A percentile compares a stretch with the other conserved stretches of the same genome.
Conservation (phyloP, 2,329 filamentous ascomycete species). For the Colletotrichum plurivorum region DNA sequence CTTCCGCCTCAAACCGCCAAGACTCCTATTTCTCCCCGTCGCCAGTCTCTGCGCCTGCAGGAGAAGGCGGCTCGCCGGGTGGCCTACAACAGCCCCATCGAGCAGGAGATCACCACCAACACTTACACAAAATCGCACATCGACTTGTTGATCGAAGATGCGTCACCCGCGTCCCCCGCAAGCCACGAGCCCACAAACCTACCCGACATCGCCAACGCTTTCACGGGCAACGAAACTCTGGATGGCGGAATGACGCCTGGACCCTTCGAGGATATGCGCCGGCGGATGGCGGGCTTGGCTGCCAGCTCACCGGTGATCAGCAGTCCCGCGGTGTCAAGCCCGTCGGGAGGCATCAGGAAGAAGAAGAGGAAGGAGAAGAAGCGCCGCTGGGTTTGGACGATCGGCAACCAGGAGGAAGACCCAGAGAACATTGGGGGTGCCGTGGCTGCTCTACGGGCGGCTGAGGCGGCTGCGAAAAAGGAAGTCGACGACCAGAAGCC, state of each 20-base stretch:
- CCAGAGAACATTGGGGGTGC: conserved; percentile 60
- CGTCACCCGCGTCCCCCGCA: conserved; percentile 61
- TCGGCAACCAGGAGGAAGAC: conserved; percentile 66
- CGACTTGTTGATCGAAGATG: conserved; percentile 72
- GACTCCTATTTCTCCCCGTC: conserved; percentile 66
- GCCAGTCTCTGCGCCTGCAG: conserved; percentile 67
- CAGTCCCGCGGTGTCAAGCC: conserved; percentile 44
- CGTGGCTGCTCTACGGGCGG: conserved; percentile 56
- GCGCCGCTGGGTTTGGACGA: conserved; percentile 77
- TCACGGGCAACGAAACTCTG: conserved; percentile 67
- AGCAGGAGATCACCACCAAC: conserved; percentile 74
- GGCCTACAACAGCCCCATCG: conserved; percentile 73
- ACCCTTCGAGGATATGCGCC: conserved; percentile 74
- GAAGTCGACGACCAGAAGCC: conserved; percentile 32
- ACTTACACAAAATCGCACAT: conserved; percentile 75
- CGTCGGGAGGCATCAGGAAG: conserved; percentile 64
- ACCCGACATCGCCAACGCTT: conserved; percentile 65
- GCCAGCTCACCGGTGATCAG: conserved; percentile 55
- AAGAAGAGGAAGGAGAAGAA: conserved; percentile 71
- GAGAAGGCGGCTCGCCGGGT: conserved; percentile 70
- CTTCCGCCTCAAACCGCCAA: conserved; percentile 66
- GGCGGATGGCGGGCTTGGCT: conserved; percentile 66
- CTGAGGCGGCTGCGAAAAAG: conserved; percentile 46
- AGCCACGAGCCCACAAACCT: conserved; percentile 55
- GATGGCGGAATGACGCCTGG: conserved; percentile 75